Evolutionary conservation across 257 asterid genomes (phyloP).

Genomic region (Plantago elongata): DNA sequence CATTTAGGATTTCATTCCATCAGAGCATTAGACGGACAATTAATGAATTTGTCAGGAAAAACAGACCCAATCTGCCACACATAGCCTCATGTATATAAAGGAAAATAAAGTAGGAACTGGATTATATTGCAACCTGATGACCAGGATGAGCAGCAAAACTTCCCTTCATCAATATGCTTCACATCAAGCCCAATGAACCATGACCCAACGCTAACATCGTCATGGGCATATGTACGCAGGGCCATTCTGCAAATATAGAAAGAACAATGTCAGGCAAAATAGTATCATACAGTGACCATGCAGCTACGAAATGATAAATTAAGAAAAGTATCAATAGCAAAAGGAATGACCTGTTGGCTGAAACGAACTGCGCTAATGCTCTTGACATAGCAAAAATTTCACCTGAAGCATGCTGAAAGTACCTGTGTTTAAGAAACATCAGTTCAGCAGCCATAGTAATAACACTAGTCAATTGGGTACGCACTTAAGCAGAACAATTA

Average conservation of each 20-base stretch:
- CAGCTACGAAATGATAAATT: neutral
- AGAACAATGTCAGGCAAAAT: conserved; percentile 1
- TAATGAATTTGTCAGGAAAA: neutral
- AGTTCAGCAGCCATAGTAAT: conserved; percentile 2
- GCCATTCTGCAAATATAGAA: conserved; percentile 36
- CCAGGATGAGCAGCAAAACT: conserved; percentile 87
- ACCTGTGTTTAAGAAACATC: conserved; percentile 36
- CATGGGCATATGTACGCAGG: conserved; percentile 71
- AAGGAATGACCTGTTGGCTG: conserved; percentile 60
- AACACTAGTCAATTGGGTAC: neutral
- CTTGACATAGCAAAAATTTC: conserved; percentile 75
- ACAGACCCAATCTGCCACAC: neutral
- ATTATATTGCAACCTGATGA: conserved; percentile 49
- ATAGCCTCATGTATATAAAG: neutral
- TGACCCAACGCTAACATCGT: conserved; percentile 85
- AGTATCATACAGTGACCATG: neutral
- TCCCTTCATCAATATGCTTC: conserved; percentile 71
- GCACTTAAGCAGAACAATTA: neutral
- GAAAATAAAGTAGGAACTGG: conserved; percentile 13
- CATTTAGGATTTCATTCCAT: too few species aligned
- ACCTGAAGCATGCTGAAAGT: conserved; percentile 88
- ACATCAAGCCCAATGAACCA: conserved; percentile 90
- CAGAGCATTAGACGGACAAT: too few species aligned
- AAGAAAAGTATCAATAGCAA: conserved; percentile 3
- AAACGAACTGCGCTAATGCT: conserved; percentile 67